Conservation (phyloP, 768 basidiomycete species). For the Russula vinacea region DNA sequence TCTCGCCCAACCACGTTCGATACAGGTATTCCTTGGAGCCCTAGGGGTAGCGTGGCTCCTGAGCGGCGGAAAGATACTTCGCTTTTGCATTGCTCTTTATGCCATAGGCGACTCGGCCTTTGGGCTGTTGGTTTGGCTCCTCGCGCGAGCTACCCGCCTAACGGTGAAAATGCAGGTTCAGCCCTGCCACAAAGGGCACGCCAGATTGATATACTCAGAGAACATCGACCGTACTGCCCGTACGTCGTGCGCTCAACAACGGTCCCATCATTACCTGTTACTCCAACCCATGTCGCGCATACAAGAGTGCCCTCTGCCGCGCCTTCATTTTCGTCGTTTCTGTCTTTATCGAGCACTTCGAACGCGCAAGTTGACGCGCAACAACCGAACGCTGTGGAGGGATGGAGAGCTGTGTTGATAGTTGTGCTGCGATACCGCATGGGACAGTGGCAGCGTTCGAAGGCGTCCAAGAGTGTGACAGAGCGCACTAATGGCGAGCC, state of each 20-base stretch:
- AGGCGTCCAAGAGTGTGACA: slow-evolving; percentile 29
- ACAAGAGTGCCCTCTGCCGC: slow-evolving; percentile 20
- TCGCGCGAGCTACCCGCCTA: slow-evolving; percentile 21
- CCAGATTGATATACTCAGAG: slow-evolving; percentile 70
- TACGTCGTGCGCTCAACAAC: slow-evolving; percentile 69
- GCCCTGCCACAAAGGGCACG: slow-evolving; percentile 37
- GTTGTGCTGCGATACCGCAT: slow-evolving; percentile 65
- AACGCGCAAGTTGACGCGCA: slow-evolving; percentile 36
- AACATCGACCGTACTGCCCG: slow-evolving; percentile 85
- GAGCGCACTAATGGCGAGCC: slow-evolving; percentile 4
- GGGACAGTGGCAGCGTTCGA: slow-evolving; percentile 51
- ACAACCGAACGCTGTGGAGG: slow-evolving; percentile 51
- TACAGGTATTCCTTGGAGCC: slow-evolving; percentile 24
- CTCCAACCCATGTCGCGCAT: slow-evolving; percentile 15
- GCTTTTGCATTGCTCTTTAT: slow-evolving; percentile 28
- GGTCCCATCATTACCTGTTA: slow-evolving; percentile 52
- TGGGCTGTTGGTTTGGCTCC: slow-evolving; percentile 27
- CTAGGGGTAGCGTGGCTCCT: slow-evolving; percentile 20
- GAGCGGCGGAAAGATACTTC: slow-evolving; percentile 32
- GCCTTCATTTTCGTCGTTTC: slow-evolving; percentile 34
- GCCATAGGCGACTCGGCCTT: slow-evolving; percentile 28
- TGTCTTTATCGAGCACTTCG: slow-evolving; percentile 34
- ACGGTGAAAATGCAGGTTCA: slow-evolving; percentile 10
- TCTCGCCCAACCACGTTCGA: slow-evolving; percentile 14
- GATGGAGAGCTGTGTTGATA: slow-evolving; percentile 77